Evolutionary conservation across 2,329 filamentous ascomycete genomes (phyloP).

Genomic region (Penicillium sp.): DNA sequence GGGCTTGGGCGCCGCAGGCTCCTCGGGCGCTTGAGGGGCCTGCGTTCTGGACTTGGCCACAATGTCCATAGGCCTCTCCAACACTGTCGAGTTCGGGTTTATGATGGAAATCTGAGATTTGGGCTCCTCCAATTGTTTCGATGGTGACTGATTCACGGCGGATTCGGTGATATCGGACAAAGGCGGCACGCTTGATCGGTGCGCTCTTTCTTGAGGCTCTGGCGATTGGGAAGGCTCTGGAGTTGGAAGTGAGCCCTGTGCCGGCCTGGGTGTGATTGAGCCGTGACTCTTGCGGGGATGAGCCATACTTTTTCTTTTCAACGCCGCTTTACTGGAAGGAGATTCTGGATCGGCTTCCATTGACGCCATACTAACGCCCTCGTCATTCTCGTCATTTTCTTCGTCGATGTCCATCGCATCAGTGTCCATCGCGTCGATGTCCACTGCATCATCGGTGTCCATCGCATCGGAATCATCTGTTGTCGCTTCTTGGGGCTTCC

Average conservation of each 20-base stretch:
- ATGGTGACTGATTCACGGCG: slow-evolving; percentile 61
- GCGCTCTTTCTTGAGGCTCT: slow-evolving; percentile 39
- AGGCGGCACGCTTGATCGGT: slow-evolving; percentile 53
- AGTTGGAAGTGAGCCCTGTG: slow-evolving; percentile 45
- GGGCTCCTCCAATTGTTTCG: slow-evolving; percentile 42
- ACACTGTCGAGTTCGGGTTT: slow-evolving; percentile 69
- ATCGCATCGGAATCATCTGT: slow-evolving; percentile 57
- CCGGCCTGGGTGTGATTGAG: slow-evolving; percentile 40
- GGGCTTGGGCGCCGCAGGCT: slow-evolving; percentile 73
- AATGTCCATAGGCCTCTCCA: slow-evolving; percentile 93
- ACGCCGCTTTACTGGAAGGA: slow-evolving; percentile 57
- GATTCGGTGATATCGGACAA: slow-evolving; percentile 71
- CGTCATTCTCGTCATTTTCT: slow-evolving; percentile 33
- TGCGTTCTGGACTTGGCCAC: slow-evolving; percentile 79
- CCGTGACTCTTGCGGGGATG: slow-evolving; percentile 41
- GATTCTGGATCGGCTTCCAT: slow-evolving; percentile 50
- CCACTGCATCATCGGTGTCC: slow-evolving; percentile 48
- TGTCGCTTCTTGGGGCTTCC: slow-evolving; percentile 45
- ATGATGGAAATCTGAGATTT: slow-evolving; percentile 59
- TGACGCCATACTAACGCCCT: slow-evolving; percentile 32
- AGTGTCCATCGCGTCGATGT: slow-evolving; percentile 56
- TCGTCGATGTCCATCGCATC: slow-evolving; percentile 41
- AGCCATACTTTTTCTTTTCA: slow-evolving; percentile 65
- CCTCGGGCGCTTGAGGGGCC: slow-evolving; percentile 61
- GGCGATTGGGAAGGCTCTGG: slow-evolving; percentile 55